Evolutionary conservation across 345 rosid species (phyloP).

Genomic region (Eucalyptus erythrocorys): DNA sequence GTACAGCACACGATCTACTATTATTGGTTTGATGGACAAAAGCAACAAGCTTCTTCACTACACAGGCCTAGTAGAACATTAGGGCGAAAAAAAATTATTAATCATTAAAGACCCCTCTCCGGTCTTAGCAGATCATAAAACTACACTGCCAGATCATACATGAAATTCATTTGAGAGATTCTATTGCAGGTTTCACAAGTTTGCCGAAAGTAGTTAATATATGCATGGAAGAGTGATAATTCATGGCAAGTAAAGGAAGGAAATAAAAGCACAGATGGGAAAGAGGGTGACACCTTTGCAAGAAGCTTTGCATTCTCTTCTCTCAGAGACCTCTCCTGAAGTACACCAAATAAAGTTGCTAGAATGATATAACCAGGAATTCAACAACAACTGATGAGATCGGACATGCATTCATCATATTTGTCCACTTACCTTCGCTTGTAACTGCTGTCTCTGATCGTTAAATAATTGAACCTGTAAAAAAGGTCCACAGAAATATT

Average conservation of each 20-base stretch:
- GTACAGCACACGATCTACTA: neutral
- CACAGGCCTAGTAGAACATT: neutral
- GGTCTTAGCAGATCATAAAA: neutral
- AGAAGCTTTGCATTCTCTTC: conserved; percentile 31
- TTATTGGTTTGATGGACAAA: neutral
- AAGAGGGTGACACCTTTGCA: conserved; percentile 16
- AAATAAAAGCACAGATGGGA: neutral
- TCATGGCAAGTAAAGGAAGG: neutral
- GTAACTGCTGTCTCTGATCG: conserved; percentile 20
- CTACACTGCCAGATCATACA: neutral
- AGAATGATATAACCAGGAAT: neutral
- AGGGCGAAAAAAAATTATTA: neutral
- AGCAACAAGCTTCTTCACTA: neutral
- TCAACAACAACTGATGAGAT: neutral
- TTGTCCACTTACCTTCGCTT: neutral
- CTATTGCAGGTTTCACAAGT: neutral
- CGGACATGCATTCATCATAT: neutral
- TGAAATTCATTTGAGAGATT: neutral
- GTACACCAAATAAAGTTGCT: neutral
- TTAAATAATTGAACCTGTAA: conserved; percentile 25
- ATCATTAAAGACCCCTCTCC: neutral
- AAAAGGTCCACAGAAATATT: neutral
- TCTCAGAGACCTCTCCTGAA: conserved; percentile 34
- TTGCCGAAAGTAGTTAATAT: neutral
- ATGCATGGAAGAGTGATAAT: neutral